These are phyloP conservation scores for Persicaria maculosa DNA, from an alignment of 148 eudicot genomes.

Conservation along the genomic window DNA sequence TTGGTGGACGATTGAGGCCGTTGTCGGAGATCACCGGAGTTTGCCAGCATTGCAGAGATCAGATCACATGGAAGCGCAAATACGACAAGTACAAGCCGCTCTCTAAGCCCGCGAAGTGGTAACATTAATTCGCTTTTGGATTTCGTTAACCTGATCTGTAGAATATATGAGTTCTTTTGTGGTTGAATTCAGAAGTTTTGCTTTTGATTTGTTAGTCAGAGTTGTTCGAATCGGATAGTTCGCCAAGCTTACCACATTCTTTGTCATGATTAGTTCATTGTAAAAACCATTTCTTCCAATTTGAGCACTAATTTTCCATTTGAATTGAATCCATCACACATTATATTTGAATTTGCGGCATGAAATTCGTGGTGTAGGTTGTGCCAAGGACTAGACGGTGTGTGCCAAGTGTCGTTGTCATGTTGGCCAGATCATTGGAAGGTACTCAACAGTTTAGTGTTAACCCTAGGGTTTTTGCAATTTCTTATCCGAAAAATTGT, in stretches of 20 bases:
- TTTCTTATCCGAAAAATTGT: not conserved
- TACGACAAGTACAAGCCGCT: constrained; percentile 92
- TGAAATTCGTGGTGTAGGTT: constrained; percentile 31
- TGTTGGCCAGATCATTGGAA: constrained; percentile 41
- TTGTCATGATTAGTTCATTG: constrained; percentile 54
- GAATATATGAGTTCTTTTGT: not conserved
- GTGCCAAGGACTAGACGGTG: constrained; percentile 85
- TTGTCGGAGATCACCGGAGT: constrained; percentile 72
- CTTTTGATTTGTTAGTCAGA: constrained; percentile 36
- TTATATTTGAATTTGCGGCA: not conserved
- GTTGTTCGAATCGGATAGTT: constrained; percentile 76
- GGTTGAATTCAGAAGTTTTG: not conserved
- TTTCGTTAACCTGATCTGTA: not conserved
- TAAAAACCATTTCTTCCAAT: not conserved
- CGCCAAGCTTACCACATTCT: constrained; percentile 90
- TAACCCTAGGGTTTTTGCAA: not conserved
- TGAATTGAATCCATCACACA: not conserved
- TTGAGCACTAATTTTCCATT: constrained; percentile 5
- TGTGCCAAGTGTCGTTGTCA: constrained; percentile 85
- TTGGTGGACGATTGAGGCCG: constrained; percentile 79
- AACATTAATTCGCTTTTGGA: not conserved
- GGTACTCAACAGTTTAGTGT: constrained; percentile 14
- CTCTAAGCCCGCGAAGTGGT: constrained; percentile 84
- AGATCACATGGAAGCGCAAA: constrained; percentile 96
- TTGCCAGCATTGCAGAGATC: constrained; percentile 75